Percentiles rank a stretch among this genome's conserved stretches.
Evolutionary conservation across 1,284 basidiomycete genomes (phyloP).

Genomic region (Microbotryomycetes sp.): DNA sequence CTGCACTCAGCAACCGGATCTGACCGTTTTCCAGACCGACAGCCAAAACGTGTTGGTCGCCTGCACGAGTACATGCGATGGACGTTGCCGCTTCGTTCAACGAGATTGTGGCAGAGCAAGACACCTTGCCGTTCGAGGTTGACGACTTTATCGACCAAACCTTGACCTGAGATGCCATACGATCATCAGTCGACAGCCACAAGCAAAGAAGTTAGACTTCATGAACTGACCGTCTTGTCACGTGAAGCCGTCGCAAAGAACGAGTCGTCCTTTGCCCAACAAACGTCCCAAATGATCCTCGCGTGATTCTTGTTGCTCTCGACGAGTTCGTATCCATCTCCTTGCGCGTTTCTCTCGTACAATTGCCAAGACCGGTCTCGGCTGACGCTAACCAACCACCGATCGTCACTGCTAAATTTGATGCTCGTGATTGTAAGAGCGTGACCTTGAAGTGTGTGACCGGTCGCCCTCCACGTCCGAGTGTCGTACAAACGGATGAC

Average conservation of each 20-base stretch:
- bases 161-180: conserved; percentile 8
- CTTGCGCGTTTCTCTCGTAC: conserved; percentile 50
- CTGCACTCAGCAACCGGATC: conserved; percentile 35
- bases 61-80: conserved; percentile 26
- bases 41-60: conserved; percentile 36
- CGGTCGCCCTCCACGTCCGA: conserved; percentile 56
- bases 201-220: no score
- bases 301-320: conserved; percentile 73
- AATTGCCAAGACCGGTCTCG: conserved; percentile 88
- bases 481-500: conserved; percentile 77
- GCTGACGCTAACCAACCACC: conserved; percentile 70
- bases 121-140: conserved; percentile 1
- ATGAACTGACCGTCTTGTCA: conserved; percentile 70
- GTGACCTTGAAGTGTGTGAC: conserved; percentile 75
- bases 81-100: conserved; percentile 42
- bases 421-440: conserved; percentile 82
- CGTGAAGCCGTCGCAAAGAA: conserved; percentile 88
- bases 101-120: conserved; percentile 37
- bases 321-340: conserved; percentile 46
- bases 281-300: conserved; percentile 92
- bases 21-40: conserved; percentile 43
- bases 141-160: conserved; percentile 8
- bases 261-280: conserved; percentile 65
- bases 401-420: conserved; percentile 71
- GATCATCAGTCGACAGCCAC: neutral